Base-by-base conservation (phyloP, 208 protist genomes). In the Wallacemonas collosoma region DNA sequence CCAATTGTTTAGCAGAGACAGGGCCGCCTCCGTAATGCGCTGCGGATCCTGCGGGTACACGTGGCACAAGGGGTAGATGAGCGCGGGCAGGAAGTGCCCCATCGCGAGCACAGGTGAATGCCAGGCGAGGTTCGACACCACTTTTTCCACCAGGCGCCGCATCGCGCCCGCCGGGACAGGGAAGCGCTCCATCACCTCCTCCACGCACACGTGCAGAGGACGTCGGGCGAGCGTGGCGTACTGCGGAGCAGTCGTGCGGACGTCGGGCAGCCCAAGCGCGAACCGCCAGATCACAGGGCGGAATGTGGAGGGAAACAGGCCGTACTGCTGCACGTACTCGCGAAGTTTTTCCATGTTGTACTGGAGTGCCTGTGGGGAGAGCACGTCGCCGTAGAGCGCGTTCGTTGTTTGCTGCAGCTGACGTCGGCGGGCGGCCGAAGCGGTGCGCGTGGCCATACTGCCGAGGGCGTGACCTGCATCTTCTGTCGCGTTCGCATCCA, bases 1-100 rank as follows among this genome's bases (percentile, higher is more conserved):
- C 90, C 89, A 94, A 68, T 97, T 97, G 7, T 53, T 75, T 41
- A 96, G 85, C 51, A 95, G 85, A 2, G 82, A 48, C 47, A 97
- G 72, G 38, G 85, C 61, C 9, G 89, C 57, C 71, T 97, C 91
- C 6, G 96, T 85, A 0, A 86, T 65, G 1, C 77, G 72, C 79
- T 96, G 89, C 61, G 83, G 71, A 40, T 96, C 91, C 54, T 81
- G 51, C 8, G 71, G 50, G 55, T 79, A 97, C 26, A 95, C 75
- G 44, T 93, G 73, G 12, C 72, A 63, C 45, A 96, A 78, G 1
- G 93, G 91, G 72, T 87, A 97, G 6, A 95, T 76, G 45, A 96
- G 71, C 40, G 86, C 83, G 0, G 93, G 93, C 8, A 96, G 48
- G 72, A 90, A 96, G 36, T 78, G 76, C 17, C 85, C 87, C 35